A percentile compares a stretch with the other conserved stretches of the same genome.
These are phyloP conservation scores for Macrophomina phaseolina DNA, from an alignment of 2,329 filamentous ascomycete species.

Conservation along the genomic window DNA sequence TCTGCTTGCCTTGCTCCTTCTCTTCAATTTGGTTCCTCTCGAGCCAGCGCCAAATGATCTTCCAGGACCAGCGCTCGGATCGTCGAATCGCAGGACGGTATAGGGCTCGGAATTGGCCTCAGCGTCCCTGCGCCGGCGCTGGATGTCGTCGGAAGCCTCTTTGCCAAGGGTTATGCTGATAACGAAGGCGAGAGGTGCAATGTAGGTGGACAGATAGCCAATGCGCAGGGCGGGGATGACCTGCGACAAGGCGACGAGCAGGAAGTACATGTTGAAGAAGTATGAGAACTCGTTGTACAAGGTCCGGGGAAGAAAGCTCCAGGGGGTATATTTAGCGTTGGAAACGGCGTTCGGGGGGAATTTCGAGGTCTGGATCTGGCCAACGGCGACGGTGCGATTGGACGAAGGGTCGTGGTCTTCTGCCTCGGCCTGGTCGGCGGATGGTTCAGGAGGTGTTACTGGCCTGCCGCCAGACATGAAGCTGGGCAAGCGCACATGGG, in stretches of 20 bases:
- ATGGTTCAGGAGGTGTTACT: constrained; percentile 35
- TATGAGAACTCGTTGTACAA: constrained; percentile 99
- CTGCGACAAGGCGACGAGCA: constrained; percentile 93
- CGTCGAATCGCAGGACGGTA: constrained; percentile 74
- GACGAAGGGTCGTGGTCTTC: constrained; percentile 65
- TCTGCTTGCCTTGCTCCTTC: constrained; percentile 43
- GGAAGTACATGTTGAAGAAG: constrained; percentile 99
- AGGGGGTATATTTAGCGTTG: constrained; percentile 96
- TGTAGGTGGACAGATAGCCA: constrained; percentile 92
- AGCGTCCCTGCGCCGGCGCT: constrained; percentile 80
- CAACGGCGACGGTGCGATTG: constrained; percentile 77
- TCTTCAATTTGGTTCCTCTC: constrained; percentile 35
- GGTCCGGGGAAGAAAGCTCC: constrained; percentile 91
- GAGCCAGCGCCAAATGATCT: constrained; percentile 41
- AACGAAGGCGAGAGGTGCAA: constrained; percentile 91
- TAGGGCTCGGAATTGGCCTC: constrained; percentile 95
- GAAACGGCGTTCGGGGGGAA: constrained; percentile 93
- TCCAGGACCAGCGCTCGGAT: constrained; percentile 49
- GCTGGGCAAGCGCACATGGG: constrained; percentile 67
- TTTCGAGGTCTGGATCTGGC: constrained; percentile 71
- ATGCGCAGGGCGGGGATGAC: constrained; percentile 88
- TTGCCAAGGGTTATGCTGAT: constrained; percentile 91
- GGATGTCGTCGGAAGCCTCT: constrained; percentile 93
- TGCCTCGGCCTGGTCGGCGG: constrained; percentile 47
- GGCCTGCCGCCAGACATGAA: constrained; percentile 58